phyloP scores from a whole-genome alignment of 352 stramenopile genomes.

The Phytophthora boehmeriae region DNA sequence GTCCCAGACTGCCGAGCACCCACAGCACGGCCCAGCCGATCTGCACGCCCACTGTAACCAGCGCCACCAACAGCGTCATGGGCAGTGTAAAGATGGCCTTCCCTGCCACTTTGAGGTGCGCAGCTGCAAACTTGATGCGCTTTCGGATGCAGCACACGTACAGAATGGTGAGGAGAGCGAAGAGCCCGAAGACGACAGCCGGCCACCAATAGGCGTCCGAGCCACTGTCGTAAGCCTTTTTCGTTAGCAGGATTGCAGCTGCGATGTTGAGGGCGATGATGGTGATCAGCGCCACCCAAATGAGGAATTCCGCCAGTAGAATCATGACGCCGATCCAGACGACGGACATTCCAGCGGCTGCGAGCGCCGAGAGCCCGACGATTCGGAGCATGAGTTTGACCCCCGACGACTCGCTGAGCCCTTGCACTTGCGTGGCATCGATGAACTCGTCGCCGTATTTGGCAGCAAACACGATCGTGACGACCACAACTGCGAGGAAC shows the following conservation, averaged over 20 bases:
- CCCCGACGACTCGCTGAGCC: conserved; percentile 41
- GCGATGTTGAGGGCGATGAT: conserved; percentile 50
- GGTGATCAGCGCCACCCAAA: conserved; percentile 42
- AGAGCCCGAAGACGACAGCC: conserved; percentile 54
- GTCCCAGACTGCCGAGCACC: conserved; percentile 80
- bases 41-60: conserved; percentile 86
- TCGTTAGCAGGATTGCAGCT: conserved; percentile 68
- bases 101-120: conserved; percentile 90
- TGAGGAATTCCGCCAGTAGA: conserved; percentile 65
- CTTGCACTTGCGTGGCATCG: conserved; percentile 46
- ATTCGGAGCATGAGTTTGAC: conserved; percentile 67
- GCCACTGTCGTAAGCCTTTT: conserved; percentile 65
- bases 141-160: conserved; percentile 78
- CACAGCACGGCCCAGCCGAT: conserved; percentile 89
- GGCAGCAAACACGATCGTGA: conserved; percentile 52
- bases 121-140: conserved; percentile 92
- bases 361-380: conserved; percentile 54
- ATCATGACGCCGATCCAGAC: conserved; percentile 84
- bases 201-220: conserved; percentile 75
- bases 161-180: conserved; percentile 53
- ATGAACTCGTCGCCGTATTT: conserved; percentile 75
- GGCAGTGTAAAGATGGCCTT: conserved; percentile 85
- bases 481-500: conserved; percentile 61
- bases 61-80: conserved; percentile 83
- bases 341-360: conserved; percentile 65